Conservation (phyloP, 2,329 filamentous ascomycete species). For the Apiospora koreana region DNA sequence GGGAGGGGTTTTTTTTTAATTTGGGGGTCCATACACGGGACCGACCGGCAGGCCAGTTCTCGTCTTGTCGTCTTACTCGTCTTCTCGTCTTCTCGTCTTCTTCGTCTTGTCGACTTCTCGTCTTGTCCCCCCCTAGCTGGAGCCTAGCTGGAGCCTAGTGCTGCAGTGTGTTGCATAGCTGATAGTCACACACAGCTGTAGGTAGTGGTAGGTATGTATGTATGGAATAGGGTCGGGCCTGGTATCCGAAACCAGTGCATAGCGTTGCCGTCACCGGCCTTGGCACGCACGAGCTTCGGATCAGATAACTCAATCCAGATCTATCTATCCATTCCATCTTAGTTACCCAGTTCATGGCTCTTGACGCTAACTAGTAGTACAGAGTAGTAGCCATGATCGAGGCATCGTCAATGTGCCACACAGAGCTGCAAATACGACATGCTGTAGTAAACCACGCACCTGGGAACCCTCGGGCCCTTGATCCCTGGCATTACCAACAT, state of each 20-base stretch:
- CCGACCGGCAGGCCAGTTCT: background rate
- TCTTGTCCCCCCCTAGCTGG: background rate
- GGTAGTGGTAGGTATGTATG: no score
- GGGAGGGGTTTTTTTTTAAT: background rate
- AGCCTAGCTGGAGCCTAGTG: no score
- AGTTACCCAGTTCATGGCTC: no score
- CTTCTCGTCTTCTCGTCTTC: background rate
- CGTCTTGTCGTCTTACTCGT: no score
- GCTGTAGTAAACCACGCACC: no score
- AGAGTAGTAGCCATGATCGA: no score
- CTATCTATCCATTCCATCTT: background rate
- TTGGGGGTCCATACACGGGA: background rate
- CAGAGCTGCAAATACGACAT: no score
- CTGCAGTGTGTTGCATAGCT: background rate
- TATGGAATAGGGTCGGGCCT: background rate
- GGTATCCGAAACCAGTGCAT: background rate
- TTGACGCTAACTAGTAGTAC: no score
- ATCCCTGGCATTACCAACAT: no score
- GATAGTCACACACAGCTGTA: background rate
- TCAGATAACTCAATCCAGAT: slow-evolving; percentile 12
- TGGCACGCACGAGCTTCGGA: slow-evolving; percentile 9
- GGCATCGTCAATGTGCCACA: no score
- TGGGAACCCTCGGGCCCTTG: no score
- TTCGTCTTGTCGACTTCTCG: no score
- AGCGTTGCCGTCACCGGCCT: slow-evolving; percentile 1